A percentile compares a stretch with the other conserved stretches of the same genome.
phyloP scores from a whole-genome alignment of 345 rosid genomes.

The Linum trigynum region DNA sequence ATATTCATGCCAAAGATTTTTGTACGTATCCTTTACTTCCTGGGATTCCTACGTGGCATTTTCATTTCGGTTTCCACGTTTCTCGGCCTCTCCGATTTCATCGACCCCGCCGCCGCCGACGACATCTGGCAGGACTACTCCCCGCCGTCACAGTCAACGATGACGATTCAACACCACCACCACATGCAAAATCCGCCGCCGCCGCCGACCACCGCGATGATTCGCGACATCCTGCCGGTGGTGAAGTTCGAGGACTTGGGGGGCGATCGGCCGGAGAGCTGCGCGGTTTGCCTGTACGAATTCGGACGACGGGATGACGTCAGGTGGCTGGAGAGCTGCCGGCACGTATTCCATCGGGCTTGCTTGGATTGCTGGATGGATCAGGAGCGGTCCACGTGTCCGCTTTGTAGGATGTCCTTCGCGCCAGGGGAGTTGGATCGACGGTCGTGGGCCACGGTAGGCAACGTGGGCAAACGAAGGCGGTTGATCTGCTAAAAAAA shows the following conservation, averaged over 20 bases:
- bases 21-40: constrained; percentile 52
- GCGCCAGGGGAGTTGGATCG: constrained; percentile 79
- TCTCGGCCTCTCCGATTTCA: constrained; percentile 71
- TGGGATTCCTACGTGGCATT: constrained; percentile 48
- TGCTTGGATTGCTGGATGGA: constrained; percentile 98
- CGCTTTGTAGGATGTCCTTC: constrained; percentile 70
- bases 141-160: constrained; percentile 11
- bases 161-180: neutral
- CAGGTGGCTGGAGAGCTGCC: constrained; percentile 67
- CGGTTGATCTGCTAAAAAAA: constrained; percentile 22
- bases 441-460: constrained; percentile 63
- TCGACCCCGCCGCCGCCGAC: constrained; percentile 69
- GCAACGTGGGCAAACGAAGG: constrained; percentile 32
- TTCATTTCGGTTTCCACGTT: constrained; percentile 40
- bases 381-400: constrained; percentile 79
- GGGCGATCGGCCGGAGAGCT: constrained; percentile 43
- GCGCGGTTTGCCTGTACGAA: constrained; percentile 76
- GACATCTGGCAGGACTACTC: constrained; percentile 36
- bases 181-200: constrained; percentile 8
- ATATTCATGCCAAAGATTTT: constrained; percentile 61
- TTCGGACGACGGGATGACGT: constrained; percentile 70
- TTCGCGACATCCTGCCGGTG: constrained; percentile 77
- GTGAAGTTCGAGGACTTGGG: constrained; percentile 44
- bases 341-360: constrained; percentile 66
- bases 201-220: constrained; percentile 53